Evolutionary conservation across 805 yeast genomes (phyloP).

Genomic region (Metschnikowia cerradonensis): DNA sequence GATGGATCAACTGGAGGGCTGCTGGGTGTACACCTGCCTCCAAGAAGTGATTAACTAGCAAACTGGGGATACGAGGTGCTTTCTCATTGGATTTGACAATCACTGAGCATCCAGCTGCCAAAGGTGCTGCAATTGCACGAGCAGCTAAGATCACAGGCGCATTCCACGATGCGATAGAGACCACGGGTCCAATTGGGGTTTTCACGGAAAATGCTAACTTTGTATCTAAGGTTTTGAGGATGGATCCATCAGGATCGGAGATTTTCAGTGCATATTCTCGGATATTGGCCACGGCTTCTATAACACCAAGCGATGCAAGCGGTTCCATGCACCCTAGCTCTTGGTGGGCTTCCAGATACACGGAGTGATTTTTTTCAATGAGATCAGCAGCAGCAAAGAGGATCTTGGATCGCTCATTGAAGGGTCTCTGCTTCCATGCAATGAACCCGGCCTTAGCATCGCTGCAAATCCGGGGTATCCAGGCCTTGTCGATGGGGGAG

Average conservation of each 20-base stretch:
- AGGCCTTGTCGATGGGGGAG: conserved; percentile 9
- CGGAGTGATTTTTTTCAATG: conserved; percentile 10
- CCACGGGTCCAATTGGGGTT: conserved; percentile 44
- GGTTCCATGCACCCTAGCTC: conserved; percentile 9
- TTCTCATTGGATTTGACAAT: conserved; percentile 39
- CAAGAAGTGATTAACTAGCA: conserved; percentile 29
- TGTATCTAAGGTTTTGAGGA: conserved; percentile 10
- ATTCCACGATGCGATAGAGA: conserved; percentile 48
- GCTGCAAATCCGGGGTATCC: conserved; percentile 15
- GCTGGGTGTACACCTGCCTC: conserved; percentile 38
- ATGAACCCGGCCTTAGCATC: conserved; percentile 24
- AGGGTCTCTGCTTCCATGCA: conserved; percentile 21
- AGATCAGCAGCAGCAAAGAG: conserved; percentile 18
- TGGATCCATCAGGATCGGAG: conserved; percentile 17
- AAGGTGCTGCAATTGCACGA: conserved; percentile 40
- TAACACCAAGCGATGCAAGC: conserved; percentile 9
- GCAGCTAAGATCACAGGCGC: conserved; percentile 41
- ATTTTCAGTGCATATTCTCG: conserved; percentile 11
- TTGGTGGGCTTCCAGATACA: conserved; percentile 11
- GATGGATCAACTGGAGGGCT: conserved; percentile 34
- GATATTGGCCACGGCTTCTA: conserved; percentile 9
- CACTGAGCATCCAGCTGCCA: conserved; percentile 49
- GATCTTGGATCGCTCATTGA: conserved; percentile 18
- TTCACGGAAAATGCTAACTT: conserved; percentile 28
- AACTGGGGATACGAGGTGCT: conserved; percentile 30